Conservation (phyloP, 2,329 filamentous ascomycete genomes). For the Cercospora sp. region DNA sequence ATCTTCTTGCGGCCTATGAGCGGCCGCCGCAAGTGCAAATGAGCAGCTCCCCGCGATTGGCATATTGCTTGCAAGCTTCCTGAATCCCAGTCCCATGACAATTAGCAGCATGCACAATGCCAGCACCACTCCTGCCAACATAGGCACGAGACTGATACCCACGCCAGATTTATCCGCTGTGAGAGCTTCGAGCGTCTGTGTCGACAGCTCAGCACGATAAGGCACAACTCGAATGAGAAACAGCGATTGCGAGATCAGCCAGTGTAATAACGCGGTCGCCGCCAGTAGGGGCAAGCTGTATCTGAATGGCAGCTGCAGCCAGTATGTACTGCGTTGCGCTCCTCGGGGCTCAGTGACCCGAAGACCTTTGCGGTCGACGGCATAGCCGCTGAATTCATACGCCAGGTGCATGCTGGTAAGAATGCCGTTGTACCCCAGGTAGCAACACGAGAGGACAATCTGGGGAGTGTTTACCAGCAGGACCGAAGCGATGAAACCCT, state of each 20-base stretch:
- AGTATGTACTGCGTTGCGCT: constrained; percentile 45
- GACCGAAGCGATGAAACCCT: constrained; percentile 25
- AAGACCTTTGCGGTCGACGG: constrained; percentile 24
- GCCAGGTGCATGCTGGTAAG: constrained; percentile 51
- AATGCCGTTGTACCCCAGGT: constrained; percentile 49
- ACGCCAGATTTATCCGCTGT: not conserved
- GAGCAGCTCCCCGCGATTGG: constrained; percentile 26
- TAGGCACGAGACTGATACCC: not conserved
- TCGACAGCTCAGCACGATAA: constrained; percentile 4
- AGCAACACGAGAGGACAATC: constrained; percentile 49
- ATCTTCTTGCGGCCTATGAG: constrained; percentile 24
- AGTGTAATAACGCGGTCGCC: constrained; percentile 42
- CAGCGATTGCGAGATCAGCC: constrained; percentile 48
- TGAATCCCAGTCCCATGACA: constrained; percentile 14
- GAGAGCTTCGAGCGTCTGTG: constrained; percentile 21
- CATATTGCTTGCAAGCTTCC: constrained; percentile 22
- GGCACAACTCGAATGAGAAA: constrained; percentile 42
- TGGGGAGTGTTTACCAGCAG: constrained; percentile 53
- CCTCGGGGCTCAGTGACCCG: constrained; percentile 43
- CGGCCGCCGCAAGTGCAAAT: constrained; percentile 28
- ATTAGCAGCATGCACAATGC: constrained; percentile 9
- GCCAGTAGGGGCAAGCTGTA: constrained; percentile 43
- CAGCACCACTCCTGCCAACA: constrained; percentile 4
- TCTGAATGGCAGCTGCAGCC: constrained; percentile 44
- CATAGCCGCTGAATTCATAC: constrained; percentile 50